Evolutionary conservation across 2,329 filamentous ascomycete genomes (phyloP).

Genomic region (Didymella pinodella): DNA sequence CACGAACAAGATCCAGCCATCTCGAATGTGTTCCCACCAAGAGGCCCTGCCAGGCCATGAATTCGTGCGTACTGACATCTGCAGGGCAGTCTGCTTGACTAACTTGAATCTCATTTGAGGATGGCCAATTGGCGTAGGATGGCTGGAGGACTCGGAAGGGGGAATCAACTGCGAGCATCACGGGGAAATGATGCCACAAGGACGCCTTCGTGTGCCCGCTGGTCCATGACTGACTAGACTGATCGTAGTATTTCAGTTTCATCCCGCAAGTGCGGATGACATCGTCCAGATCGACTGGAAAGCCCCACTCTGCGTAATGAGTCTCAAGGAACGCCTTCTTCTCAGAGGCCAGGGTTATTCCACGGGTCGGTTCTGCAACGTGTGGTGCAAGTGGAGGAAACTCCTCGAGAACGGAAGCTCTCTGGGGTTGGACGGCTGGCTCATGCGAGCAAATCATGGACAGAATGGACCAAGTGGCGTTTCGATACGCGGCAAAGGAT

Average conservation of each 20-base stretch:
- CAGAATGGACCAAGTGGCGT: slow-evolving; percentile 61
- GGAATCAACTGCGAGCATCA: slow-evolving; percentile 50
- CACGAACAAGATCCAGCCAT: slow-evolving; percentile 59
- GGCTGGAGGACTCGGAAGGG: slow-evolving; percentile 50
- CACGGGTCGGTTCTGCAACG: slow-evolving; percentile 10
- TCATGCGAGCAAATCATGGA: slow-evolving; percentile 42
- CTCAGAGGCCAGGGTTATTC: slow-evolving; percentile 55
- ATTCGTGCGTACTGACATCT: slow-evolving; percentile 61
- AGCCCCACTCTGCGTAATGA: slow-evolving; percentile 56
- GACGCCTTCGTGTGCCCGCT: slow-evolving; percentile 44
- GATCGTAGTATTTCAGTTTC: slow-evolving; percentile 60
- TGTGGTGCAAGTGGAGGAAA: slow-evolving; percentile 48
- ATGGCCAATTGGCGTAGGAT: slow-evolving; percentile 48
- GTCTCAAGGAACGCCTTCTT: slow-evolving; percentile 58
- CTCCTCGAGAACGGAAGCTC: slow-evolving; percentile 35
- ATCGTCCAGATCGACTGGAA: slow-evolving; percentile 54
- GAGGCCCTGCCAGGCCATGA: slow-evolving; percentile 59
- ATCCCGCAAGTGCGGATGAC: slow-evolving; percentile 60
- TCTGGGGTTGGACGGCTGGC: slow-evolving; percentile 1
- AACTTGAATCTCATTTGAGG: slow-evolving; percentile 64
- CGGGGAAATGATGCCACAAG: slow-evolving; percentile 57
- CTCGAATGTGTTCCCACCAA: slow-evolving; percentile 57
- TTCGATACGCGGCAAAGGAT: slow-evolving; percentile 59
- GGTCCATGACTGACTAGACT: slow-evolving; percentile 51
- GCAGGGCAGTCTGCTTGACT: slow-evolving; percentile 59